These are phyloP conservation scores for Verticillium longisporum DNA, from an alignment of 2,329 filamentous ascomycete species.

Conservation along the genomic window DNA sequence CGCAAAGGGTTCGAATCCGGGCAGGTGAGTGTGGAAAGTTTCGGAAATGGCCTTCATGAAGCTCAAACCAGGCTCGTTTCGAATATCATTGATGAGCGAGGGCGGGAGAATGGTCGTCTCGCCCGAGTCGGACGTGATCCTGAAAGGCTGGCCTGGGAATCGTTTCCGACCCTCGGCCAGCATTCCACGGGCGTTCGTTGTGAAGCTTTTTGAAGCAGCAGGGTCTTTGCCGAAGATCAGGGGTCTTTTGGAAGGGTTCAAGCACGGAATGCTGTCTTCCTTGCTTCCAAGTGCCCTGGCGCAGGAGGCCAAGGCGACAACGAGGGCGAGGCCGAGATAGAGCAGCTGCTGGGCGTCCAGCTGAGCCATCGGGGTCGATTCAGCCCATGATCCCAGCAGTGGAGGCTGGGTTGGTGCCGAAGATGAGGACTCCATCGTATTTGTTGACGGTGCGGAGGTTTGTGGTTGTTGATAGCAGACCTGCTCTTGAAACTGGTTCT, in stretches of 20 bases:
- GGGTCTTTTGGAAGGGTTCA: background rate
- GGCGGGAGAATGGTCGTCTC: slow-evolving; percentile 12
- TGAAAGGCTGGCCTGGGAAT: slow-evolving; percentile 9
- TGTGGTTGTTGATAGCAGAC: background rate
- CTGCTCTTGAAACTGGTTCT: too few relatives aligned
- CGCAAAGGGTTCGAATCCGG: slow-evolving; percentile 10
- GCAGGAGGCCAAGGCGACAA: background rate
- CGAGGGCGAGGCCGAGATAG: background rate
- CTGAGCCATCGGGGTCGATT: background rate
- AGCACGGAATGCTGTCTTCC: background rate
- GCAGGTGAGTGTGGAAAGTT: slow-evolving; percentile 8
- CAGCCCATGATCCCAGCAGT: background rate
- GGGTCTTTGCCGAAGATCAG: background rate
- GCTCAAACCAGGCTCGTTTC: slow-evolving; percentile 13
- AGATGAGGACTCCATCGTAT: background rate
- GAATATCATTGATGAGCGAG: slow-evolving; percentile 12
- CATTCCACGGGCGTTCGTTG: slow-evolving; percentile 1
- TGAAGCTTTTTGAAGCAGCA: background rate
- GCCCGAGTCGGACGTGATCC: slow-evolving; percentile 12
- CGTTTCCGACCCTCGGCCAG: background rate
- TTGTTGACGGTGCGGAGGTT: background rate
- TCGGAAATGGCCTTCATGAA: slow-evolving; percentile 7
- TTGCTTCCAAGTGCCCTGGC: background rate
- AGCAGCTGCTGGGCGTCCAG: background rate
- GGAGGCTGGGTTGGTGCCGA: background rate